A percentile compares a stretch with the other conserved stretches of the same genome.
Evolutionary conservation across 2,329 filamentous ascomycete genomes (phyloP).

Genomic region (Ascochyta clinopodiicola): DNA sequence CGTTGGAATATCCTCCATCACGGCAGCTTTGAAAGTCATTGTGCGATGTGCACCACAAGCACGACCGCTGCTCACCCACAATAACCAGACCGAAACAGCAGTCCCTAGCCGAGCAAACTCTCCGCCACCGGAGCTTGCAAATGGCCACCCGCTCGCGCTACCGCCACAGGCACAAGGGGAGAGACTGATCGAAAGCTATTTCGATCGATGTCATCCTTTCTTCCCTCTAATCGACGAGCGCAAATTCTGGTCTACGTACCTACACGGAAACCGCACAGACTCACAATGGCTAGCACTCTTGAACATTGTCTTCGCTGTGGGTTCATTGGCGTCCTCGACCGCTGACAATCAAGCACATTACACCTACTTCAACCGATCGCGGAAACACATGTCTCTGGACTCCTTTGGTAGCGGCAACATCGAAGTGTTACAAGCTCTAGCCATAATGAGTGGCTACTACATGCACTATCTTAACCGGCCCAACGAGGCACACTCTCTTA

Average conservation of each 20-base stretch:
- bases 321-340: constrained; percentile 72
- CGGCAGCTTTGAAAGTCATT: constrained; percentile 76
- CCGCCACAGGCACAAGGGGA: constrained; percentile 69
- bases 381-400: constrained; percentile 70
- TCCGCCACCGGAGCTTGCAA: constrained; percentile 44
- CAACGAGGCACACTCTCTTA: constrained; percentile 76
- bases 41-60: constrained; percentile 61
- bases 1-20: constrained; percentile 76
- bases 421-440: constrained; percentile 75
- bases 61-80: constrained; percentile 55
- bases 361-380: constrained; percentile 72
- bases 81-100: constrained; percentile 48
- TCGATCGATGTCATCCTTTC: constrained; percentile 74
- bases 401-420: constrained; percentile 73
- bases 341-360: constrained; percentile 69
- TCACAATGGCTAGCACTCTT: constrained; percentile 74
- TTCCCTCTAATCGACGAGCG: constrained; percentile 77
- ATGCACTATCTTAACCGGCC: constrained; percentile 79
- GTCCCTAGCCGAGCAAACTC: constrained; percentile 46
- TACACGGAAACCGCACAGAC: constrained; percentile 68
- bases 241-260: constrained; percentile 70
- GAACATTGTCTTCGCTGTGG: constrained; percentile 79
- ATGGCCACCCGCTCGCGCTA: constrained; percentile 52
- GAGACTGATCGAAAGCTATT: constrained; percentile 76
- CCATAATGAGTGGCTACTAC: constrained; percentile 76